Evolutionary conservation across 2,329 filamentous ascomycete species (phyloP).

Genomic region (Diaporthe eres): DNA sequence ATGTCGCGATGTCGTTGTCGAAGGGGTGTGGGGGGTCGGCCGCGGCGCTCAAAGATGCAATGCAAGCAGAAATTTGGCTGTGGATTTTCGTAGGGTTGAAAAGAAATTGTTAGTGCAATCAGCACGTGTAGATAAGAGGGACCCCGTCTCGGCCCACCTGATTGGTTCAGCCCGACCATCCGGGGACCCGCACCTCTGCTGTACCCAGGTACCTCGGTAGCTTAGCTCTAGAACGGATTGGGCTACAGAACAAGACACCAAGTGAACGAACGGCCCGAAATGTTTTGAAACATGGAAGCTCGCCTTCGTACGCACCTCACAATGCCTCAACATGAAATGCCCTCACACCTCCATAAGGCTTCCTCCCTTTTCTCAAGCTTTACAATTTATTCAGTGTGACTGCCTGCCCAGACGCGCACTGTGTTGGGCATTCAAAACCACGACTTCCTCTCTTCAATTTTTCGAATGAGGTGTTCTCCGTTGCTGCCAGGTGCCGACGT

Average conservation of each 20-base stretch:
- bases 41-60: neutral
- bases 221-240: neutral
- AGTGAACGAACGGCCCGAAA: neutral
- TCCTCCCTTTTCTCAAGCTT: neutral
- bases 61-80: conserved; percentile 40
- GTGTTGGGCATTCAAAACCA: neutral
- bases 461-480: neutral
- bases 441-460: no score
- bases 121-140: conserved; percentile 31
- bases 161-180: neutral
- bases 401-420: neutral
- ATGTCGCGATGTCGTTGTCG: conserved; percentile 38
- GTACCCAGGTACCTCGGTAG: neutral
- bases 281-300: neutral
- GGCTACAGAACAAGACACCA: neutral
- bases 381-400: neutral
- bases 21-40: conserved; percentile 31
- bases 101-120: conserved; percentile 40
- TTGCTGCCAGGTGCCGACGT: neutral
- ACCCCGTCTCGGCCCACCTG: neutral
- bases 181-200: neutral
- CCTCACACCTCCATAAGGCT: neutral
- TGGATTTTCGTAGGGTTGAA: conserved; percentile 29
- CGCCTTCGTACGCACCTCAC: neutral
- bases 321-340: no score